Percentiles rank a stretch among this genome's conserved stretches.
Evolutionary conservation across 2,329 filamentous ascomycete genomes (phyloP).

Genomic region (Clarireedia homoeocarpa): DNA sequence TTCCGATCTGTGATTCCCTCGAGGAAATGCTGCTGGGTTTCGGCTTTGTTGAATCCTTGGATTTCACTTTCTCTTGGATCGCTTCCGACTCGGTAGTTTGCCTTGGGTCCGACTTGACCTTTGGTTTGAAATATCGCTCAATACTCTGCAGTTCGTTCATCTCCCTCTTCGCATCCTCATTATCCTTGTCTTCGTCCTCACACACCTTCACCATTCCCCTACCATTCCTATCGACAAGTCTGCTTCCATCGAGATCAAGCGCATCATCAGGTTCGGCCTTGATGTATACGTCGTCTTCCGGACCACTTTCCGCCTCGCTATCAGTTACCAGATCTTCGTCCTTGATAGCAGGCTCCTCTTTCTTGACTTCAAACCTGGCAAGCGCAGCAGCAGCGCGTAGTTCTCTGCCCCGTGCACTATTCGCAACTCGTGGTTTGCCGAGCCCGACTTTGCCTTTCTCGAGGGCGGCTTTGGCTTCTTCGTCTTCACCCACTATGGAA

Average conservation of each 20-base stretch:
- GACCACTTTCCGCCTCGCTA: constrained; percentile 38
- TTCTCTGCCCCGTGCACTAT: constrained; percentile 50
- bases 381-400: constrained; percentile 53
- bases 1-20: background rate
- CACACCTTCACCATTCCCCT: constrained; percentile 66
- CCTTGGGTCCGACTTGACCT: background rate
- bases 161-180: constrained; percentile 52
- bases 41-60: background rate
- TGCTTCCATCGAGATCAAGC: constrained; percentile 56
- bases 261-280: constrained; percentile 43
- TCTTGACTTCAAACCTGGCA: constrained; percentile 43
- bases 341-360: constrained; percentile 32
- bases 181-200: constrained; percentile 54
- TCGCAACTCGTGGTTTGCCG: constrained; percentile 51
- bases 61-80: background rate
- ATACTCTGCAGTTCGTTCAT: constrained; percentile 56
- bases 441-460: constrained; percentile 43
- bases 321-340: constrained; percentile 34
- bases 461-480: constrained; percentile 39
- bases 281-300: constrained; percentile 39
- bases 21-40: background rate
- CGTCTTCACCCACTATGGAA: constrained; percentile 40
- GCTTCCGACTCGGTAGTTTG: background rate
- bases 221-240: constrained; percentile 58
- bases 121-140: constrained; percentile 6